Evolutionary conservation across 31 red algal species (phyloP), one percentile per base, ranked within the genome.

Genomic region (Odonthalia washingtoniensis): DNA sequence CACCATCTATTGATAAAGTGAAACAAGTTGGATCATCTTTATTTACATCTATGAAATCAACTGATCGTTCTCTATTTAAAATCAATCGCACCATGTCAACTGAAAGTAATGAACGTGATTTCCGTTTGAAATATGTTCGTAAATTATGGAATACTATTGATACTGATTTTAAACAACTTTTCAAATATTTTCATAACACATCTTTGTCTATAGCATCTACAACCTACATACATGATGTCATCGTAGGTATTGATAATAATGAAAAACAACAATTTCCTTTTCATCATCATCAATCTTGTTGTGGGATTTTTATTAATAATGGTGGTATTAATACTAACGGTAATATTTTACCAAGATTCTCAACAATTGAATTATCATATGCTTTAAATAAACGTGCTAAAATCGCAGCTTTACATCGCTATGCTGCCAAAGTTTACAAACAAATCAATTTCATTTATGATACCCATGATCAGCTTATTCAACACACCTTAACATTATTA

Each of bases 391-490:
- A 37, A 73, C 44, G 38, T 53, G 52, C 60, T 35, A 57, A 70
- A 40, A 73, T 85, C 5, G 35, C 67, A n/a, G 44, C 18, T 40
- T 61, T 91, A 18, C 80, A 91, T 38, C 36, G 39, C 53, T 35
- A 57, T 12, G 81, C 81, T 26, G 70, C 72, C 1, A 68, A 38
- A 17, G 89, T 74, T 3, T 91, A 91, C 73, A 91, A 85, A 33
- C 42, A 81, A 40, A 74, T 91, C 28, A 91, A 91, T 78, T 24
- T 73, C 6, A 33, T 85, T 61, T 91, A 85, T 49, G 89, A 91
- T 66, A 35, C 32, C 5, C 89, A 91, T 37, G 89, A 91, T 41
- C 40, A 44, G 35, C 70, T 57, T 14, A 65, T 91, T 49, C 65
- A 84, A 52, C 28, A 84, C 33, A 74, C 81, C 28, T 65, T 57